phyloP scores from a whole-genome alignment of 441 rosid genomes.

The Adansonia madagascariensis region DNA sequence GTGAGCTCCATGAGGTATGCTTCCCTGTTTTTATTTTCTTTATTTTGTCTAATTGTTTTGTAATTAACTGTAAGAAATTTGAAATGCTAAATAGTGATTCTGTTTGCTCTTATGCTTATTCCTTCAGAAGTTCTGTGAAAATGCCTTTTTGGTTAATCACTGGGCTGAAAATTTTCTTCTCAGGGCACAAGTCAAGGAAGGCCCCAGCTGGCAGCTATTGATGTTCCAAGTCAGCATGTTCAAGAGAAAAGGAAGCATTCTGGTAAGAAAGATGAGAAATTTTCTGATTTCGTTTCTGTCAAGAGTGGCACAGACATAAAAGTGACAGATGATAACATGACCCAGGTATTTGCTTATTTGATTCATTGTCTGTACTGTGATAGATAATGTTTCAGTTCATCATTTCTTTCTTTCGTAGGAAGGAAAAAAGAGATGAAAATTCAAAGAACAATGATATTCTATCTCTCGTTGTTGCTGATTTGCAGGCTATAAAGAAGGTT shows the following conservation, averaged over 20 bases:
- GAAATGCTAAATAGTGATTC: neutral
- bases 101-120: neutral
- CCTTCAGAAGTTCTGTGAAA: conserved; percentile 11
- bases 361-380: conserved; percentile 6
- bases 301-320: conserved; percentile 35
- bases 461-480: conserved; percentile 23
- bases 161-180: conserved; percentile 24
- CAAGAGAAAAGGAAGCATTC: conserved; percentile 35
- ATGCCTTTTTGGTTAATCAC: conserved; percentile 16
- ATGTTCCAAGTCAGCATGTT: conserved; percentile 29
- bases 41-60: conserved; percentile 14
- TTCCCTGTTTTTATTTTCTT: conserved; percentile 15
- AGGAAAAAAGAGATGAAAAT: conserved; percentile 1
- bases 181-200: conserved; percentile 39
- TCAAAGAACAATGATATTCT: neutral
- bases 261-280: conserved; percentile 34
- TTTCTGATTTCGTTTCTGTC: conserved; percentile 28
- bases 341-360: conserved; percentile 52
- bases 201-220: conserved; percentile 25
- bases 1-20: conserved; percentile 55
- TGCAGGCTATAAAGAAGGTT: conserved; percentile 75
- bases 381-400: conserved; percentile 21
- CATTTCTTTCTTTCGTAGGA: neutral
- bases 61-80: neutral
- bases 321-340: conserved; percentile 52